These are phyloP conservation scores for Adenanthera pavonina DNA, from an alignment of 306 rosid species.

Conservation along the genomic window DNA sequence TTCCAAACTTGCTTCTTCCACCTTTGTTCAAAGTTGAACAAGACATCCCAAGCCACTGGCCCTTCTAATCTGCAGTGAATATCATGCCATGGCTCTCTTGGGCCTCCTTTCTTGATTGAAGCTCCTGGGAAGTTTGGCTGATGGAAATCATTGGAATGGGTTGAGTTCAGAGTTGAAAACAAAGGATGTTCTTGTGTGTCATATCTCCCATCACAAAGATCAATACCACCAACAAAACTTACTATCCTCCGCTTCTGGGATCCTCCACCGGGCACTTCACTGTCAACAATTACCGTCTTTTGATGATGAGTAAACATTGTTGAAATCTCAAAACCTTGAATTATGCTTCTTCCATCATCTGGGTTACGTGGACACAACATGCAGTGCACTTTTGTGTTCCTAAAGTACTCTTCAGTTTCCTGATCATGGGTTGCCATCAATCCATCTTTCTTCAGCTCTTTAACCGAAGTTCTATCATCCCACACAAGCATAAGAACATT, in stretches of 20 bases:
- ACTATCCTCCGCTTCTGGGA: slow-evolving; percentile 49
- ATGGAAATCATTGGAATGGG: slow-evolving; percentile 72
- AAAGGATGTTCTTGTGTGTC: slow-evolving; percentile 72
- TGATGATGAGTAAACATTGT: slow-evolving; percentile 93
- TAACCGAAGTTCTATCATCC: slow-evolving; percentile 77
- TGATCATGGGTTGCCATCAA: slow-evolving; percentile 83
- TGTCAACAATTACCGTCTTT: slow-evolving; percentile 69
- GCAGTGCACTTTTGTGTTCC: slow-evolving; percentile 65
- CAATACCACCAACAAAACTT: slow-evolving; percentile 86
- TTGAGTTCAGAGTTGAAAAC: slow-evolving; percentile 58
- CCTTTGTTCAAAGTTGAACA: slow-evolving; percentile 79
- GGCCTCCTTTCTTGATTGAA: slow-evolving; percentile 83
- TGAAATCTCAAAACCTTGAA: slow-evolving; percentile 63
- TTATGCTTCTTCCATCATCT: slow-evolving; percentile 60
- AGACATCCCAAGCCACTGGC: slow-evolving; percentile 79
- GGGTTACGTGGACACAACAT: slow-evolving; percentile 75
- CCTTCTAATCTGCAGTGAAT: slow-evolving; percentile 87
- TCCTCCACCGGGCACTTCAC: slow-evolving; percentile 37
- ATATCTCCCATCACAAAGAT: slow-evolving; percentile 89
- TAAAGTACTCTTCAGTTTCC: slow-evolving; percentile 64
- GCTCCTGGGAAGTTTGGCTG: slow-evolving; percentile 79
- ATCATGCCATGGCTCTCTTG: slow-evolving; percentile 98
- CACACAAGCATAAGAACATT: slow-evolving; percentile 81
- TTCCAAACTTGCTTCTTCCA: slow-evolving; percentile 73
- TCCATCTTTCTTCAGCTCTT: slow-evolving; percentile 68